Conservation (phyloP, 768 basidiomycete genomes). For the Naganishia vaughanmartiniae region DNA sequence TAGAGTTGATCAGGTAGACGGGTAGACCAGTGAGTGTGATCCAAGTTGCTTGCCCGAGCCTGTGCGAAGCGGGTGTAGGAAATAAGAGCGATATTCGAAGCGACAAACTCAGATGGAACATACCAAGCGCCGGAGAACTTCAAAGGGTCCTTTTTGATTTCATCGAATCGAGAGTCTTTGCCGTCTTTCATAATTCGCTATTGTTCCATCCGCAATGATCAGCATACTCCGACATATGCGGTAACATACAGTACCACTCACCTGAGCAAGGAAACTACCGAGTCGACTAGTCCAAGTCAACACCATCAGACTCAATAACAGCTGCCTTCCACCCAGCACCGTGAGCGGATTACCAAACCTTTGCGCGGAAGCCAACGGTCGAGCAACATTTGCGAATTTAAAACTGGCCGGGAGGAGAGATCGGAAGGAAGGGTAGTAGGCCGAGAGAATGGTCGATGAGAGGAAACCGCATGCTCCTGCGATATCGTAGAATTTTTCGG, state of each 20-base stretch:
- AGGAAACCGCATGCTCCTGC: constrained; percentile 67
- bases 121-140: constrained; percentile 65
- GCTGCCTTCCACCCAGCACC: constrained; percentile 54
- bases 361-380: neutral
- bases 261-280: constrained; percentile 62
- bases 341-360: constrained; percentile 26
- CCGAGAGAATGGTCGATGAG: constrained; percentile 61
- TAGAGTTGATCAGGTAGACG: constrained; percentile 61
- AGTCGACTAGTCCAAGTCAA: constrained; percentile 65
- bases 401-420: constrained; percentile 12
- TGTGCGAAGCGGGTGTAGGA: constrained; percentile 5
- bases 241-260: constrained; percentile 53
- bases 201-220: neutral
- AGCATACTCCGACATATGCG: too few species aligned
- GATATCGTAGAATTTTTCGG: constrained; percentile 67
- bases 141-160: constrained; percentile 58
- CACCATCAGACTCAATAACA: constrained; percentile 61
- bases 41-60: constrained; percentile 59
- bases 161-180: constrained; percentile 66
- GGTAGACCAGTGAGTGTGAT: constrained; percentile 67
- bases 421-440: constrained; percentile 56
- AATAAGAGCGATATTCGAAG: constrained; percentile 51
- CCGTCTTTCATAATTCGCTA: constrained; percentile 59
- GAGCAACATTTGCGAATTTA: constrained; percentile 18
- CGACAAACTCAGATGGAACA: constrained; percentile 37